Evolutionary conservation across 352 stramenopile genomes (phyloP), one percentile per base, ranked within the genome.

Genomic region (Globisporangium irregulare): DNA sequence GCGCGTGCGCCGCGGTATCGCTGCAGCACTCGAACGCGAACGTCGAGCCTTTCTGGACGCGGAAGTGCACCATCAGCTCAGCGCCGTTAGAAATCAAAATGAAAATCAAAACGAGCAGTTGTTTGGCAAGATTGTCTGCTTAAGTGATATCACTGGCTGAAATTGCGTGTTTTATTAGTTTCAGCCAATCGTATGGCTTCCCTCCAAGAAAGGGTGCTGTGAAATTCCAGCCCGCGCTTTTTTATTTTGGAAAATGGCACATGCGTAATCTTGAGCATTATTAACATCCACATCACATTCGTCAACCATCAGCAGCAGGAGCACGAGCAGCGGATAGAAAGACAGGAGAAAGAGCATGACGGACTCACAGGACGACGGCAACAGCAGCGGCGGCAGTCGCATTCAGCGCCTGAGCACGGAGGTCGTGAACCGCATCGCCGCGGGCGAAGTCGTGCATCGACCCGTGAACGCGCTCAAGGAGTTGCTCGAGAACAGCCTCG

Each of bases 401-500:
- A 98, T 98, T 68, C 71, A 97, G 70, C 92, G 94, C 7, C 79
- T 98, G 32, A 82, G 87, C 57, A 73, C 93, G 25, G 83, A 94
- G 54, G 95, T 98, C n/a, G 91, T 98, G 66, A 98, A 98, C 81
- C 92, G 92, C 68, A 98, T 98, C 68, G 95, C 95, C 7, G 86
- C 87, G 15, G 87, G 97, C 50, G 97, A 99, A 79, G 95, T 99
- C 22, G 90, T 99, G 53, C 96, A 99, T 81, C 84, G 95, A 6
- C 97, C 97, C 3, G 81, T 85, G 2, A 97, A 94, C 59, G 97
- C 97, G 43, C 76, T 99, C 38, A 99, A 99, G 74, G 98, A 99
- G 80, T 77, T 99, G 15, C 75, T 99, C 53, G 98, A 99, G 84
- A 99, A 99, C 82, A 94, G 86, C 57, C 83, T 99, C 41, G 98